Base-by-base conservation (phyloP, 331 rosid species). In the Malus hybrid region DNA sequence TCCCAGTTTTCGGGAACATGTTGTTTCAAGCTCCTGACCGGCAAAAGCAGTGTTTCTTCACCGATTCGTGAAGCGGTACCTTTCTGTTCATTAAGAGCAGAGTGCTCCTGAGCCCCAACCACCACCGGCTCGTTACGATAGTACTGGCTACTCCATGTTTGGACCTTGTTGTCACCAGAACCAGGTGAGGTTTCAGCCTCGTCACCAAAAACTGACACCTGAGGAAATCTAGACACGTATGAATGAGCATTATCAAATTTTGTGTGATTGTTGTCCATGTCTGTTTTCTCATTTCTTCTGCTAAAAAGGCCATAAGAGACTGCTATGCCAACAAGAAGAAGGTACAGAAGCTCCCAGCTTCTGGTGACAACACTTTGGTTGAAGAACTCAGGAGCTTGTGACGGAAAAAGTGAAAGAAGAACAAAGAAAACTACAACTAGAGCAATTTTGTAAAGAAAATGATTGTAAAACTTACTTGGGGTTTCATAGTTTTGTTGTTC, bases 261-360 rank as follows among this genome's bases (percentile, higher is more conserved):
- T 2, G 90, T 48, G 48, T 27, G 33, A 66, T 69, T 59, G 70
- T 82, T 55, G 56, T 27, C 92, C 71, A 86, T 85, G 52, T 87
- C 93, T 8, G 64, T 66, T 36, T 84, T 91, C 7, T 92, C 82
- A 67, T 81, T 89, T 56, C 88, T 61, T 13, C 88, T 87, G 76
- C 99, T 86, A 74, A 95, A 95, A 1, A 92, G 80, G 2, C 97
- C 97, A 42, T 92, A 95, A 22, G 97, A 92, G 86, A 95, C 85
- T 2, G 97, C 97, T 1, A 95, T 88, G 10, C 99, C 99, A 27
- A 88, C 97, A 61, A 95, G 82, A 48, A 95, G 81, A 64, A 95
- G 96, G 83, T 90, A 91, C 22, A 95, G 85, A 66, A 95, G 91
- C 93, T 95, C 97, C 99, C 99, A 95, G 75, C 89, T 88, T 86